Percentiles rank a stretch among this genome's conserved stretches.
These are phyloP conservation scores for Cicer arietinum DNA, from an alignment of 306 rosid genomes.

Conservation along the genomic window DNA sequence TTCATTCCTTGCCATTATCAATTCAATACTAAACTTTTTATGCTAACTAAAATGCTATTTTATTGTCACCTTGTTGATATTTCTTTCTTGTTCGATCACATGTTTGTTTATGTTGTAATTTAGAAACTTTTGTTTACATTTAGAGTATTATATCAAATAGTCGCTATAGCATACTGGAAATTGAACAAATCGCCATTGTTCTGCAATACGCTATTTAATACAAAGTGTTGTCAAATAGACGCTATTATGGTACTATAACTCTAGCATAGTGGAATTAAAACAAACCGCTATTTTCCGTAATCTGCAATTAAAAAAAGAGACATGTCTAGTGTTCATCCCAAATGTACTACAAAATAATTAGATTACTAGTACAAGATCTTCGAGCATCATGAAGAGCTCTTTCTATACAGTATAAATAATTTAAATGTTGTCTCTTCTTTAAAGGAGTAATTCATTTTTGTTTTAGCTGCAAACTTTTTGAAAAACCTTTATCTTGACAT, in stretches of 20 bases:
- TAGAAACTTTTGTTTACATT: too few species aligned
- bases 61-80: too few species aligned
- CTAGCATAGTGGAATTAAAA: too few species aligned
- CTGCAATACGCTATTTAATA: too few species aligned
- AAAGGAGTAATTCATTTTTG: slow-evolving; percentile 24
- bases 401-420: background rate
- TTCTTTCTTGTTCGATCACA: background rate
- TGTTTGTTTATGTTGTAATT: background rate
- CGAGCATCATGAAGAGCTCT: slow-evolving; percentile 12
- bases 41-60: slow-evolving; percentile 10
- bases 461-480: slow-evolving; percentile 29
- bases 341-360: slow-evolving; percentile 29
- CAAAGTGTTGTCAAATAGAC: too few species aligned
- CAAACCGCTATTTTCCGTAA: too few species aligned
- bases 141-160: too few species aligned
- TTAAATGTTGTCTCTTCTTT: slow-evolving; percentile 20
- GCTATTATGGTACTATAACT: too few species aligned
- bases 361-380: slow-evolving; percentile 35
- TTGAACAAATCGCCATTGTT: too few species aligned
- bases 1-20: slow-evolving; percentile 7
- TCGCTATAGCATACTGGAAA: too few species aligned
- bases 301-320: background rate
- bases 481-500: background rate
- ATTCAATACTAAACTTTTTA: slow-evolving; percentile 14
- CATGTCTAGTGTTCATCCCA: background rate